Evolutionary conservation across 768 basidiomycete species (phyloP).

Genomic region (Russula compacta): DNA sequence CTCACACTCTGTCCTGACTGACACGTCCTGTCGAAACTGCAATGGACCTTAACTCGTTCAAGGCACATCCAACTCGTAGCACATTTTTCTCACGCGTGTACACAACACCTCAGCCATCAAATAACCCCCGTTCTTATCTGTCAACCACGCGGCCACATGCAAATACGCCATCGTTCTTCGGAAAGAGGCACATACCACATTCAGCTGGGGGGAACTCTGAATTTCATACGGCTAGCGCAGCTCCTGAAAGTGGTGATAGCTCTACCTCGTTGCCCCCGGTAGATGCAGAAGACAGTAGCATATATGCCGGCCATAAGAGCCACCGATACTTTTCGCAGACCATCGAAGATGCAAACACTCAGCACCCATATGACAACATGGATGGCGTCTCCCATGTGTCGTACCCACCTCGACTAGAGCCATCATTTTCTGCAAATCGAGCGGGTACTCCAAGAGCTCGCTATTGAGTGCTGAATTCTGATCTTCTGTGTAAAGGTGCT

Average conservation of each 20-base stretch:
- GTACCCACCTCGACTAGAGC: not conserved
- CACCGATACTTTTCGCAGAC: not conserved
- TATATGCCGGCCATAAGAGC: constrained; percentile 6
- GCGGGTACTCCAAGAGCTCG: not conserved
- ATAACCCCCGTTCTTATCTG: not conserved
- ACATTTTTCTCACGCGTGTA: constrained; percentile 12
- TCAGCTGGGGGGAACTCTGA: constrained; percentile 2
- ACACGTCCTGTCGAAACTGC: not conserved
- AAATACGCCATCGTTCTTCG: constrained; percentile 9
- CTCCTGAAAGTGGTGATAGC: not conserved
- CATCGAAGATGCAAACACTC: not conserved
- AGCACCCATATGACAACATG: not conserved
- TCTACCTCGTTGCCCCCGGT: not conserved
- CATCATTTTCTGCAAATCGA: not conserved
- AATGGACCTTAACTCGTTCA: constrained; percentile 7
- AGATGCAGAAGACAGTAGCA: constrained; percentile 1
- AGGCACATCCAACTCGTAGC: not conserved
- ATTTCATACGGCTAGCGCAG: not conserved
- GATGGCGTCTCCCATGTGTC: not conserved
- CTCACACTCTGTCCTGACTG: not conserved
- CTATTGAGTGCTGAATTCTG: not conserved
- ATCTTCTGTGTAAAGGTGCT: not conserved
- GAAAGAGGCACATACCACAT: constrained; percentile 1
- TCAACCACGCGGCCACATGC: not conserved
- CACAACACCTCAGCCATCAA: not conserved